Percentiles rank a stretch among this genome's conserved stretches.
Conservation (phyloP, 192 early-diverging fungal species). For the Paraglomus brasilianum region DNA sequence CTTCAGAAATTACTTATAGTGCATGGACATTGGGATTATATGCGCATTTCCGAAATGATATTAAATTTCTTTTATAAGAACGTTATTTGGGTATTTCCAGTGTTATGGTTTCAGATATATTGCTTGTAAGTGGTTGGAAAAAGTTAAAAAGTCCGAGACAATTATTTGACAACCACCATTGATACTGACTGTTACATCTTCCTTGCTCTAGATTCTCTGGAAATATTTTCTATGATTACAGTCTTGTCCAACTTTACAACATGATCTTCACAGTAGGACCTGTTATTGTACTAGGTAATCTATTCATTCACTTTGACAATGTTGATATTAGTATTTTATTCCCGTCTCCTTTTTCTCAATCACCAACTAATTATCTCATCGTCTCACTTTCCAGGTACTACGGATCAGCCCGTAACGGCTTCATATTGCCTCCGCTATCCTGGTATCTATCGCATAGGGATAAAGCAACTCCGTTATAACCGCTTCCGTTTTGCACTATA, state of each 20-base stretch:
- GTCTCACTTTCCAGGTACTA: slow-evolving; percentile 40
- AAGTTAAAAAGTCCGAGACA: background rate
- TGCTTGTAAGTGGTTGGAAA: slow-evolving; percentile 58
- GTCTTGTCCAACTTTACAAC: slow-evolving; percentile 90
- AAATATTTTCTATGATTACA: slow-evolving; percentile 90
- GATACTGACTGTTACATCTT: slow-evolving; percentile 8
- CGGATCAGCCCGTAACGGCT: slow-evolving; percentile 73
- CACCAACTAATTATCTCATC: background rate
- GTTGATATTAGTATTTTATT: background rate
- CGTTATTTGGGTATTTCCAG: slow-evolving; percentile 86
- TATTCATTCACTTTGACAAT: slow-evolving; percentile 1
- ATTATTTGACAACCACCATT: background rate
- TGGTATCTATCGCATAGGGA: slow-evolving; percentile 79
- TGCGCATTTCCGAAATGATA: slow-evolving; percentile 86
- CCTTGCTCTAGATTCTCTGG: slow-evolving; percentile 63
- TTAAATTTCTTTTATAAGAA: slow-evolving; percentile 98
- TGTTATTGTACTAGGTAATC: slow-evolving; percentile 59
- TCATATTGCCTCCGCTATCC: slow-evolving; percentile 56
- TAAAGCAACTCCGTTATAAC: slow-evolving; percentile 78
- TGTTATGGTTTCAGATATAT: slow-evolving; percentile 95
- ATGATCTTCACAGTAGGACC: slow-evolving; percentile 70
- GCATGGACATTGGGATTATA: slow-evolving; percentile 90
- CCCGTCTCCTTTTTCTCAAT: background rate
- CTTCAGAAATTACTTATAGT: slow-evolving; percentile 84
- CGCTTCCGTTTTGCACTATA: slow-evolving; percentile 84